phyloP scores from a whole-genome alignment of 148 eudicot species.

The Spergularia bocconei region DNA sequence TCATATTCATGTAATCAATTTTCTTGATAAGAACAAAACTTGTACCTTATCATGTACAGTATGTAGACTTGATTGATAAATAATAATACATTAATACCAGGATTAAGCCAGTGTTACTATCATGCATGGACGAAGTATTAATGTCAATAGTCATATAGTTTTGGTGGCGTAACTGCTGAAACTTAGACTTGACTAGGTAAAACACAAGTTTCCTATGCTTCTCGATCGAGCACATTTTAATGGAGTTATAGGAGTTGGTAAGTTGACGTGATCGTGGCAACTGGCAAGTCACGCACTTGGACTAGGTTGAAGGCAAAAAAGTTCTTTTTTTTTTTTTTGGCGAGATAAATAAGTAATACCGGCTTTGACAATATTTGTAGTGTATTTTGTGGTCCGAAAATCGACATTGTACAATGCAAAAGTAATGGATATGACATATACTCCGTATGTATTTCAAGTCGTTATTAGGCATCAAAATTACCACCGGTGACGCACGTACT shows the following conservation, averaged over 20 bases:
- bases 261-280: background rate
- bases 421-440: no score
- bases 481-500: no score
- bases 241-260: background rate
- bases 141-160: constrained; percentile 8
- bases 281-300: no score
- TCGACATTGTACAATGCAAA: no score
- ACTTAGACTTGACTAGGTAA: constrained; percentile 21
- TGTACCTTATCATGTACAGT: background rate
- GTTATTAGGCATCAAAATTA: no score
- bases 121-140: constrained; percentile 4
- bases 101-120: constrained; percentile 10
- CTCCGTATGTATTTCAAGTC: no score
- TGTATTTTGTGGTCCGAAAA: no score
- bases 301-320: no score
- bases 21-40: background rate
- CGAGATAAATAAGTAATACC: no score
- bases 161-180: constrained; percentile 19
- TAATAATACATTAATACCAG: background rate
- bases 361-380: no score
- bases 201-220: constrained; percentile 20
- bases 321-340: no score
- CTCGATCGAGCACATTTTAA: background rate
- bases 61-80: background rate
- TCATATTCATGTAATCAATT: no score